These are phyloP conservation scores for Blastocystis hominis DNA, from an alignment of 352 stramenopile genomes.

Conservation along the genomic window DNA sequence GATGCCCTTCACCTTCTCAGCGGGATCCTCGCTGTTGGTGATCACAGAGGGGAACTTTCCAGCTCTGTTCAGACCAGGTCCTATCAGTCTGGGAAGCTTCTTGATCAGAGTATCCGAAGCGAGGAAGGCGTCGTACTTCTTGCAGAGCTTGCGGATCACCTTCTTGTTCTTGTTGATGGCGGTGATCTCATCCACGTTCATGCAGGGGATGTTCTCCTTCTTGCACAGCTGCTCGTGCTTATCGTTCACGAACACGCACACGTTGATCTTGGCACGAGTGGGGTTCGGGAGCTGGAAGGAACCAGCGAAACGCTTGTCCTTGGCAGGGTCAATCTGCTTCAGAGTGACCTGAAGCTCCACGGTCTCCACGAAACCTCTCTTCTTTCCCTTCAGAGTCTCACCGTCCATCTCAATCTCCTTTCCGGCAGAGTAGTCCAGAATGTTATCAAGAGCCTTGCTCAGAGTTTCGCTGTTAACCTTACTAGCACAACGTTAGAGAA, in stretches of 20 bases:
- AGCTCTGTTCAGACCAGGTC: constrained; percentile 89
- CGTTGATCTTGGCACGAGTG: constrained; percentile 82
- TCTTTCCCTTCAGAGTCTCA: constrained; percentile 91
- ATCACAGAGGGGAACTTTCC: constrained; percentile 98
- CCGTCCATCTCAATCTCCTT: constrained; percentile 68
- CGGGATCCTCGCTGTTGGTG: constrained; percentile 81
- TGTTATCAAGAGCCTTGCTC: constrained; percentile 84
- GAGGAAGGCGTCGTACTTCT: constrained; percentile 99
- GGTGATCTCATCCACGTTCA: constrained; percentile 97
- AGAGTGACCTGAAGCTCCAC: constrained; percentile 95
- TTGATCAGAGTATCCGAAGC: constrained; percentile 98
- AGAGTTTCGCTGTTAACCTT: constrained; percentile 94
- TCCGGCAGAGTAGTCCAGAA: constrained; percentile 84
- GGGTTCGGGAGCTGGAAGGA: constrained; percentile 94
- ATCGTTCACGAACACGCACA: constrained; percentile 96
- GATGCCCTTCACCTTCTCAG: constrained; percentile 87
- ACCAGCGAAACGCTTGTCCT: constrained; percentile 99
- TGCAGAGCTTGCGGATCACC: constrained; percentile 99
- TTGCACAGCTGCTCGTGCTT: constrained; percentile 94
- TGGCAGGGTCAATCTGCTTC: constrained; percentile 99
- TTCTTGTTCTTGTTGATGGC: constrained; percentile 99
- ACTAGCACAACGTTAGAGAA: constrained; percentile 50
- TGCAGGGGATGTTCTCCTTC: constrained; percentile 90
- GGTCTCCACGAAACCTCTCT: constrained; percentile 98
- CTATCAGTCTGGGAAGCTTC: constrained; percentile 98